Base-by-base conservation (phyloP, 2,329 filamentous ascomycete genomes). In the Venturiaceae sp. region DNA sequence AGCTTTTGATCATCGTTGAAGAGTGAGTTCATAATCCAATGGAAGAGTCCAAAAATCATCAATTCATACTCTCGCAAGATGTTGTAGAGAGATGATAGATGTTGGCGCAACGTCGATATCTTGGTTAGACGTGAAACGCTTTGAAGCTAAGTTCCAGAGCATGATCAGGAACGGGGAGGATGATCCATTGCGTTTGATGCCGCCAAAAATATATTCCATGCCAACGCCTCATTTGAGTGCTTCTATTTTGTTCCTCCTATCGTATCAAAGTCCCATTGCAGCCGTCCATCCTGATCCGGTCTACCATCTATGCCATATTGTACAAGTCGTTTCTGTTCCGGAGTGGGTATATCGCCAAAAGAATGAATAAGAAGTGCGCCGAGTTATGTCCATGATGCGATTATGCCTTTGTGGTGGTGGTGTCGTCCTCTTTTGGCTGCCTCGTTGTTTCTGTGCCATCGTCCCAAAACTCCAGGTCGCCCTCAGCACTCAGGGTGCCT, bases 381-480 rank as follows among this genome's bases (percentile, higher is more conserved):
- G 13, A n/a, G n/a, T n/a, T 7, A 30, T 30, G 26, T 30, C 26
- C n/a, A 30, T 30, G 23, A 50, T 50, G 44, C 13, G 30, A 30
- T 30, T 30, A 50, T 50, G 44, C 44, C n/a, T 50, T 50, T 30
- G 26, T n/a, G 3, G 26, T n/a, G 14, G 26, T n/a, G 3, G 26
- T n/a, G 14, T 16, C 44, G 44, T 50, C 26, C 44, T 30, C 23
- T 50, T 50, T 30, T n/a, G 32, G 52, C 34, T 21, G 21, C 26
- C 55, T 23, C 16, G 30, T 47, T 13, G 44, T 41, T 33, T 47
- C 55, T 3, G 39, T 50, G 26, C 55, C 55, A 19, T 47, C 44
- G 13, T 88, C 86, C 87, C 91, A 96, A 65, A 96, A 94, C 71
- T 97, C 92, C 53, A 96, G 75, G 69, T 96, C 88, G n/a, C 90